Evolutionary conservation across 1,284 basidiomycete genomes (phyloP).

Genomic region (Butyriboletus appendiculatus): DNA sequence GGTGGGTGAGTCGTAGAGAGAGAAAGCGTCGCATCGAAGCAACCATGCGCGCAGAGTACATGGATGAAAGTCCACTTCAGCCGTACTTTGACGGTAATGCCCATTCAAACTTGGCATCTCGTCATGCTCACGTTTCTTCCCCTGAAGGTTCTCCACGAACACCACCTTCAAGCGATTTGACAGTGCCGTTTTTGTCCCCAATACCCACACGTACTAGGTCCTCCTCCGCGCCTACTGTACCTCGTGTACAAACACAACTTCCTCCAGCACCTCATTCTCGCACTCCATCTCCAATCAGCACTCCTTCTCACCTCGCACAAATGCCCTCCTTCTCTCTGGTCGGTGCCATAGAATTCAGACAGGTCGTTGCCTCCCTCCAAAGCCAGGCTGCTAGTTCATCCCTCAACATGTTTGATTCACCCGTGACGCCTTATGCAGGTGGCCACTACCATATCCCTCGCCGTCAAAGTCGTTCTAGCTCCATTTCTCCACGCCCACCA

Average conservation of each 20-base stretch:
- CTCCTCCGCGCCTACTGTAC: slow-evolving; percentile 40
- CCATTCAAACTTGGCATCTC: slow-evolving; percentile 23
- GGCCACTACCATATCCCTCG: slow-evolving; percentile 61
- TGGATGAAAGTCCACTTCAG: slow-evolving; percentile 46
- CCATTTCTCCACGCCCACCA: slow-evolving; percentile 36
- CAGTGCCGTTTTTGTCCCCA: slow-evolving; percentile 20
- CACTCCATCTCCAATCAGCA: slow-evolving; percentile 38
- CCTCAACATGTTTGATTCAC: slow-evolving; percentile 66
- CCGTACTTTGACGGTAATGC: slow-evolving; percentile 62
- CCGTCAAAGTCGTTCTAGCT: slow-evolving; percentile 31
- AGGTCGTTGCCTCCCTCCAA: slow-evolving; percentile 82
- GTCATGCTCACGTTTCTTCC: slow-evolving; percentile 17
- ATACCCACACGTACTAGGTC: slow-evolving; percentile 39
- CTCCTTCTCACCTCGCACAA: slow-evolving; percentile 42
- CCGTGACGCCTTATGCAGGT: slow-evolving; percentile 68
- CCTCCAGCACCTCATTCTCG: slow-evolving; percentile 38
- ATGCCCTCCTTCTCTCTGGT: slow-evolving; percentile 88
- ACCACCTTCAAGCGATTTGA: slow-evolving; percentile 6
- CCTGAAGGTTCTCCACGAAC: slow-evolving; percentile 16
- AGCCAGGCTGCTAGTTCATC: slow-evolving; percentile 59
- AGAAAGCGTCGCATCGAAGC: slow-evolving; percentile 48
- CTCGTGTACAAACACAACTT: slow-evolving; percentile 43
- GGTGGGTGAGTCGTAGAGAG: slow-evolving; percentile 68
- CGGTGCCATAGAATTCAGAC: slow-evolving; percentile 91
- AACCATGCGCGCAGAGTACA: slow-evolving; percentile 61